Conservation (phyloP, 139 green algal species). For the Edaphochlamys debaryana region DNA sequence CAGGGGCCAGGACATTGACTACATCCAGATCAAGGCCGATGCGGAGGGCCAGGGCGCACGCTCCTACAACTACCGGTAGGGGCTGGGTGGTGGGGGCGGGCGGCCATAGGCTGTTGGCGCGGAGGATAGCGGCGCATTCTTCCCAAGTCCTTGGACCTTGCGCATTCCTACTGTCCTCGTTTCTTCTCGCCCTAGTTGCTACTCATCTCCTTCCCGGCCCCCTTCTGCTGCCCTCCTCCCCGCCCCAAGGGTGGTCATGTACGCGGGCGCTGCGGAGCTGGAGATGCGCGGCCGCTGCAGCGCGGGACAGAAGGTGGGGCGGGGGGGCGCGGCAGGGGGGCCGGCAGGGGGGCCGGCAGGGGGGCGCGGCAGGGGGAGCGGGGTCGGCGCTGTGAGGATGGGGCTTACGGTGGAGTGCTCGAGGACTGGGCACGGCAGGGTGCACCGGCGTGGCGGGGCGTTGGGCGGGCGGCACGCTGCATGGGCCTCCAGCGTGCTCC, state of each 20-base stretch:
- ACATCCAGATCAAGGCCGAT: conserved; percentile 91
- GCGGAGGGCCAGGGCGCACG: conserved; percentile 68
- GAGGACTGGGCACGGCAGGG: no score
- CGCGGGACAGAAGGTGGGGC: conserved; percentile 91
- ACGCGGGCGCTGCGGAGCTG: conserved; percentile 87
- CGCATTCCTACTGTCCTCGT: background rate
- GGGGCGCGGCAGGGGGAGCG: no score
- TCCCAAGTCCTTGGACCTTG: background rate
- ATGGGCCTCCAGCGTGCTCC: no score
- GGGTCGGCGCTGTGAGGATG: no score
- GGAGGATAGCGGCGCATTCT: background rate
- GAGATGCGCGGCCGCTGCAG: conserved; percentile 98
- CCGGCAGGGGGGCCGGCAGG: no score
- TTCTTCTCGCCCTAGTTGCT: background rate
- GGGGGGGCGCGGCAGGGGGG: background rate
- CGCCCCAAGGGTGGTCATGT: conserved; percentile 89
- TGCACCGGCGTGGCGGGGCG: no score
- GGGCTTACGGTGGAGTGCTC: no score
- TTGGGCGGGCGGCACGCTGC: no score
- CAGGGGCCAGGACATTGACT: conserved; percentile 89
- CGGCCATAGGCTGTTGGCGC: background rate
- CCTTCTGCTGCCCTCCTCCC: no score
- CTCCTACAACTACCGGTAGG: conserved; percentile 93
- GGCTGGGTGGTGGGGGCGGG: background rate
- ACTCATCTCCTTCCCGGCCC: background rate